Conservation (phyloP, 2,329 filamentous ascomycete species). For the Lasiodiplodia gonubiensis region DNA sequence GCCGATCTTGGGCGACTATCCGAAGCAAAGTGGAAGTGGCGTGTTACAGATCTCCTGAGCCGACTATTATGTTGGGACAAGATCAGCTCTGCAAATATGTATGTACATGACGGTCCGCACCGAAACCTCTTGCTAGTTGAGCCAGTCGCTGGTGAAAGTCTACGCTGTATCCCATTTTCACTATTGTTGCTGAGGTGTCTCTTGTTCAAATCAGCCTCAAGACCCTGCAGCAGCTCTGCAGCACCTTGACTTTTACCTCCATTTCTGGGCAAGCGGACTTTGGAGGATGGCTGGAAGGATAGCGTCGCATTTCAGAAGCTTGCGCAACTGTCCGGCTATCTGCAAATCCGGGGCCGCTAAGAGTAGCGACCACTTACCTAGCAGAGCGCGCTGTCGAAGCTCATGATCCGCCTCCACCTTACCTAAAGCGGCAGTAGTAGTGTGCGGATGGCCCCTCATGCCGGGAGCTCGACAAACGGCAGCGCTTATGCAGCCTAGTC, state of each 20-base stretch:
- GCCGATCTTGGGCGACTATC: background rate
- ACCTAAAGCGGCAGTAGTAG: constrained; percentile 2
- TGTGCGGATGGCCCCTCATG: background rate
- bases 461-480: constrained; percentile 12
- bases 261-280: background rate
- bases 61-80: background rate
- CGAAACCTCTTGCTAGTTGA: background rate
- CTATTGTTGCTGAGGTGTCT: background rate
- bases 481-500: constrained; percentile 27
- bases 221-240: background rate
- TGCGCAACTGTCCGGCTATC: background rate
- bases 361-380: background rate
- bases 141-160: background rate
- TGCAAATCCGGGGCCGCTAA: background rate
- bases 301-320: background rate
- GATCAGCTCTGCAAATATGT: background rate
- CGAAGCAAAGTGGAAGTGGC: background rate
- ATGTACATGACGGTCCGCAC: background rate
- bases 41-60: background rate
- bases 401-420: constrained; percentile 6
- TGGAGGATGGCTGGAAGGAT: background rate
- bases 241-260: background rate
- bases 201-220: background rate
- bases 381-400: background rate
- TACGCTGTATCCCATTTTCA: background rate